These are phyloP conservation scores for Barnettozyma wickerhamii DNA, from an alignment of 805 yeast genomes.

Conservation along the genomic window DNA sequence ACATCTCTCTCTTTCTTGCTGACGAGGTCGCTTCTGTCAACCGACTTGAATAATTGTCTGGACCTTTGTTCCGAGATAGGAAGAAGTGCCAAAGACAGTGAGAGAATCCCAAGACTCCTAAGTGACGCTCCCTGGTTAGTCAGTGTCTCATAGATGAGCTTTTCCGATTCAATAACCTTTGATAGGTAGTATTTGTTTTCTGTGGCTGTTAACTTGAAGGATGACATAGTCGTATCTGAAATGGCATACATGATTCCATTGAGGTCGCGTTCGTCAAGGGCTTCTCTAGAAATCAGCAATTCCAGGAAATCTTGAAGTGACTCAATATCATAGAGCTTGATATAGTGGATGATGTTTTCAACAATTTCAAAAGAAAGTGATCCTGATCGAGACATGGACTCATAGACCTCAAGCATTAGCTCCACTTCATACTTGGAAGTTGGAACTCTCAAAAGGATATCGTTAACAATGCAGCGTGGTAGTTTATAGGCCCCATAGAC, in stretches of 20 bases:
- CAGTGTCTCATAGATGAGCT: constrained; percentile 1
- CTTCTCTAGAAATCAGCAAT: constrained; percentile 3
- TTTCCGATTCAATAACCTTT: background rate
- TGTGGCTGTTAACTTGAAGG: constrained; percentile 4
- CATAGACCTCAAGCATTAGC: constrained; percentile 8
- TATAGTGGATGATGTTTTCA: constrained; percentile 12
- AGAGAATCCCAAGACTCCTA: constrained; percentile 2
- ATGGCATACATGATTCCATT: constrained; percentile 11
- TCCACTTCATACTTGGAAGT: constrained; percentile 16
- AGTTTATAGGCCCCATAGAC: constrained; percentile 28
- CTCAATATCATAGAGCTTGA: constrained; percentile 12
- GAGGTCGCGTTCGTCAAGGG: constrained; percentile 1
- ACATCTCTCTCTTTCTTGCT: constrained; percentile 1
- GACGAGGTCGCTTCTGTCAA: background rate
- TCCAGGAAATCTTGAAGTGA: constrained; percentile 4
- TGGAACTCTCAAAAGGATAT: constrained; percentile 34
- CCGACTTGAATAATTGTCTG: constrained; percentile 1
- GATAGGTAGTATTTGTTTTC: background rate
- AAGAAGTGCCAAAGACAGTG: background rate
- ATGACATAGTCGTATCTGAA: constrained; percentile 5
- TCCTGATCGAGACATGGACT: background rate
- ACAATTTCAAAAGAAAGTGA: background rate
- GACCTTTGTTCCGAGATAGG: constrained; percentile 1
- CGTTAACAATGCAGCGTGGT: constrained; percentile 37
- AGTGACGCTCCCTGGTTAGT: background rate